Evolutionary conservation across 2,329 filamentous ascomycete genomes (phyloP), one percentile per base, ranked within the genome.

Genomic region (Fusarium sp.): DNA sequence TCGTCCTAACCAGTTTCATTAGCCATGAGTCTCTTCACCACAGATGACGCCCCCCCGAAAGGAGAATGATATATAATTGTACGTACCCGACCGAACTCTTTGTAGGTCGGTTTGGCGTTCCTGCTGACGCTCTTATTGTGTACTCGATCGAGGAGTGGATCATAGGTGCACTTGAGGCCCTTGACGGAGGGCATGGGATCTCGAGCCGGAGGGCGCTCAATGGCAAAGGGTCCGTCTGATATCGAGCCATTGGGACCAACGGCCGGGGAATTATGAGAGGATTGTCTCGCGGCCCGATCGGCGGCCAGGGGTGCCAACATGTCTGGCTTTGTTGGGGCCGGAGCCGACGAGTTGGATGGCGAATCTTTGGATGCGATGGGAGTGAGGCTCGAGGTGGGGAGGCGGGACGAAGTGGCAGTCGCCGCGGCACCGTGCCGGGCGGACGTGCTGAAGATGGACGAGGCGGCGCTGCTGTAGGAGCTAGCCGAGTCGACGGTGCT

Each of bases 401-500:
- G 77, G 81, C 82, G 84, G 79, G 85, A 84, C 74, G 85, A 82
- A 67, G 82, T 76, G 75, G 83, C 22, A 62, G 72, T 71, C 56
- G 67, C 82, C 73, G 85, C 76, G 74, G 83, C 82, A 79, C 81
- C 80, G 71, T 85, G 82, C 74, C 81, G 82, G 69, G 85, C 81
- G 70, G 84, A 80, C 72, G 80, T 81, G 83, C 91, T 93, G 83
- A 93, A 93, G 74, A 93, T 87, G 64, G 94, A 94, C 52, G 92
- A 94, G 60, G 88, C 88, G 63, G 91, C 90, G 84, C 92, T 94
- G 66, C 89, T 87, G 79, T 92, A 88, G 66, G 93, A 94, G 83
- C 91, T 94, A 66, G 91, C 89, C 60, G 93, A 95, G 78, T 90
- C 92, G 76, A 92, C 88, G 71, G 90, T 91, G 82, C 92, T 93